Conservation (phyloP, 2,329 filamentous ascomycete genomes). For the Penicillium sclerotigenum region DNA sequence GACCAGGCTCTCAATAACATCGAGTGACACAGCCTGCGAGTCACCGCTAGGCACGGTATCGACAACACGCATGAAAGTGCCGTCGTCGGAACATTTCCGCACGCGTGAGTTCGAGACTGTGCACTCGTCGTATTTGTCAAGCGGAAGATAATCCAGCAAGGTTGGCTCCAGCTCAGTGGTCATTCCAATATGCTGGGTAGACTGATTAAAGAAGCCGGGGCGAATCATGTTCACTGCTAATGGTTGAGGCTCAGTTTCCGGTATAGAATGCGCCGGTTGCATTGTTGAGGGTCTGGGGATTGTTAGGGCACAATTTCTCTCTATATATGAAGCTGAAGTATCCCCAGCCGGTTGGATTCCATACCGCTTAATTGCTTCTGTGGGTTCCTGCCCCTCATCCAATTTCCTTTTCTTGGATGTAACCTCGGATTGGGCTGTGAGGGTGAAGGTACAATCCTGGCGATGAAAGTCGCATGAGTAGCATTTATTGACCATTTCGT, state of each 20-base stretch:
- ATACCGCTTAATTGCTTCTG: slow-evolving; percentile 39
- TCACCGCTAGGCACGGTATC: slow-evolving; percentile 32
- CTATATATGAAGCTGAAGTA: neutral
- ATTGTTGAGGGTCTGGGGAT: slow-evolving; percentile 27
- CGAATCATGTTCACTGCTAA: slow-evolving; percentile 26
- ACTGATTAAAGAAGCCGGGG: slow-evolving; percentile 36
- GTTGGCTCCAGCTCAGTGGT: slow-evolving; percentile 44
- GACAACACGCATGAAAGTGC: slow-evolving; percentile 42
- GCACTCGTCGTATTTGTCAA: slow-evolving; percentile 42
- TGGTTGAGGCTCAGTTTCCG: slow-evolving; percentile 10
- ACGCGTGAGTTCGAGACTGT: slow-evolving; percentile 37
- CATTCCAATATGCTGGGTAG: slow-evolving; percentile 43
- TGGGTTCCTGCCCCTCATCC: slow-evolving; percentile 29
- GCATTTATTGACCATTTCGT: slow-evolving; percentile 44
- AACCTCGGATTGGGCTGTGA: slow-evolving; percentile 26
- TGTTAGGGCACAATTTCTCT: slow-evolving; percentile 4
- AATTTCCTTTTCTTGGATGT: slow-evolving; percentile 41
- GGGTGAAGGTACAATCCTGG: slow-evolving; percentile 44
- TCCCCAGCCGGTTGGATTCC: neutral
- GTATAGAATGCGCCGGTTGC: slow-evolving; percentile 4
- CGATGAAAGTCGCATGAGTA: slow-evolving; percentile 46
- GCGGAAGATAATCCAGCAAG: slow-evolving; percentile 39
- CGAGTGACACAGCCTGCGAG: slow-evolving; percentile 37
- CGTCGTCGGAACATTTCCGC: slow-evolving; percentile 39
- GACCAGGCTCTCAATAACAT: slow-evolving; percentile 44